Base-by-base conservation (phyloP, 2,329 filamentous ascomycete species). In the Xylariaceae sp. region DNA sequence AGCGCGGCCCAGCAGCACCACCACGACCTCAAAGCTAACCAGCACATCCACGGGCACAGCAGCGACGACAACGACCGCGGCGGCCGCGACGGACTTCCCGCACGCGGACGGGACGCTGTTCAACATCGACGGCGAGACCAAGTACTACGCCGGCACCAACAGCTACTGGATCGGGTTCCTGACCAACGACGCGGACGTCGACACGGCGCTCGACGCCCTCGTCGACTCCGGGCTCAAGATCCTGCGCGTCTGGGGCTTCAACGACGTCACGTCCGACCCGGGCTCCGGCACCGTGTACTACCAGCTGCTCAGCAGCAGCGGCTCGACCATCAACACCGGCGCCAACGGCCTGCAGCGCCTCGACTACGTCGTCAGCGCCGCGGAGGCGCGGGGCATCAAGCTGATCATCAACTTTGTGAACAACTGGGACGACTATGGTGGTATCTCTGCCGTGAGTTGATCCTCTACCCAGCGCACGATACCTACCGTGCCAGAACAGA, bases 391-490 rank as follows among this genome's bases (percentile, higher is more conserved):
- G 40, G 76, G 74, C 3, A 68, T 85, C 50, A 81, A 82, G 58
- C 64, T 85, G 4, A 81, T 85, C 46, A 74, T 82, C 55, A 75
- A 78, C 50, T 78, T 84, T 33, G 78, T 85, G 41, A 86, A 86
- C 64, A 79, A 85, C 63, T 87, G 81, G 81, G 68, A 67, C 34
- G 83, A 86, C 54, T 85, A 83, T 24, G 82, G 81, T 15, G 81
- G 82, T 24, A 85, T 85, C 56, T 65, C 67, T 12, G 76, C 78
- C 37, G 55, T 58, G 33, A 52, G 54, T n/a, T n/a, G 6, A 4
- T n/a, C 30, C 30, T 54, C 9, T 24, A n/a, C n/a, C n/a, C n/a
- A n/a, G n/a, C n/a, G n/a, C n/a, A n/a, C n/a, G n/a, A n/a, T n/a
- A n/a, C n/a, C n/a, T n/a, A n/a, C n/a, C n/a, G n/a, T n/a, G n/a